phyloP scores from a whole-genome alignment of 139 green algal genomes.

The Chlorella sorokiniana region DNA sequence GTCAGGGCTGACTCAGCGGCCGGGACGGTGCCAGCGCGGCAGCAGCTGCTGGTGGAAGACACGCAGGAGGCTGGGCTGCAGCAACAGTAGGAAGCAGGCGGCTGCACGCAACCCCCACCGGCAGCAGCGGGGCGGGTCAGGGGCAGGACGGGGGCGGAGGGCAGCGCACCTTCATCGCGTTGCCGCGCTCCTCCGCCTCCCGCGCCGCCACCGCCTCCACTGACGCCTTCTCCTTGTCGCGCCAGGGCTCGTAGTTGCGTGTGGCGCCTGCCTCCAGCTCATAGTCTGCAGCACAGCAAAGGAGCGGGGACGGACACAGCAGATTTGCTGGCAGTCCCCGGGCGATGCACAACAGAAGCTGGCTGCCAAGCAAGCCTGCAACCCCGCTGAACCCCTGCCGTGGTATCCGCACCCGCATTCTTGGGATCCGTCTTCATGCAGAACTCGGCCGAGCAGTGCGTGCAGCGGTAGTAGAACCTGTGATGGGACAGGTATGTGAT shows the following conservation, averaged over 20 bases:
- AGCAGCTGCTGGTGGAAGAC: no score
- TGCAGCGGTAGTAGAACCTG: conserved; percentile 97
- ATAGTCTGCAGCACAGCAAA: conserved; percentile 75
- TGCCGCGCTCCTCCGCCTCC: conserved; percentile 93
- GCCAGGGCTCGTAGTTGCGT: conserved; percentile 96
- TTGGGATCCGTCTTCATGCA: conserved; percentile 98
- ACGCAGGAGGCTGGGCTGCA: no score
- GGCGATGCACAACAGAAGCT: no score
- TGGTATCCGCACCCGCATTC: conserved; percentile 54
- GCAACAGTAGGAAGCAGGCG: no score
- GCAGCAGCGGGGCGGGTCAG: no score
- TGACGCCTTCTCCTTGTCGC: conserved; percentile 67
- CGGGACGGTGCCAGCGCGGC: no score
- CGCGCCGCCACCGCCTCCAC: conserved; percentile 54
- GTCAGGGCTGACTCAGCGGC: no score
- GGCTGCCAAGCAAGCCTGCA: neutral
- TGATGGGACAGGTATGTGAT: conserved; percentile 49
- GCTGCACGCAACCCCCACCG: no score
- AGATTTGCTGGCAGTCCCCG: neutral
- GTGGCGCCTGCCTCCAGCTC: conserved; percentile 89
- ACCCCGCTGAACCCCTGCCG: neutral
- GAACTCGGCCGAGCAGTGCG: conserved; percentile 90
- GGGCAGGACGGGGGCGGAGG: no score
- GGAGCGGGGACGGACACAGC: neutral
- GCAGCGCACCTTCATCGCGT: conserved; percentile 87